Evolutionary conservation across 2,329 filamentous ascomycete genomes (phyloP).

Genomic region (Hymenoscyphus linearis): DNA sequence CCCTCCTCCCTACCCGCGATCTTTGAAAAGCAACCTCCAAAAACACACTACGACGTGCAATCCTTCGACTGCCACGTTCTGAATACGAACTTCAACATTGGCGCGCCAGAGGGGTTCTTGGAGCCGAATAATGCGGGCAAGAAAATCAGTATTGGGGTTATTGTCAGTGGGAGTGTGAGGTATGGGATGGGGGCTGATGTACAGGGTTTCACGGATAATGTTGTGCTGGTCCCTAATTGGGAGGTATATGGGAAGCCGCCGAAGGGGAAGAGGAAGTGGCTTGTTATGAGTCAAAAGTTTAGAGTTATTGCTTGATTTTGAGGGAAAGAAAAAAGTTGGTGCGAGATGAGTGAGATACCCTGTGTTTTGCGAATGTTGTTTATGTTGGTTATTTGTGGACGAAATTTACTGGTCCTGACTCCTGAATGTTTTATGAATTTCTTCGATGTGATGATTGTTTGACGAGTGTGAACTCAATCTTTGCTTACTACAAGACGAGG

Average conservation of each 20-base stretch:
- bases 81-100: conserved; percentile 59
- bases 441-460: no score
- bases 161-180: conserved; percentile 66
- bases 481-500: no score
- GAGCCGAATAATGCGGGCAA: conserved; percentile 44
- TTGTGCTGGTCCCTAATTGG: conserved; percentile 76
- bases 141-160: conserved; percentile 67
- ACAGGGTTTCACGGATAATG: conserved; percentile 72
- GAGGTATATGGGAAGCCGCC: conserved; percentile 50
- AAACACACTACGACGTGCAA: conserved; percentile 66
- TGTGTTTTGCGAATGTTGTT: not conserved
- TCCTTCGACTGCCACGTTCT: conserved; percentile 73
- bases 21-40: conserved; percentile 58
- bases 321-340: not conserved
- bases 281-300: conserved; percentile 70
- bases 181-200: conserved; percentile 54
- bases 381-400: not conserved
- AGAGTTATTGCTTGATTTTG: conserved; percentile 36
- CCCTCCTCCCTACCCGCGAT: conserved; percentile 62
- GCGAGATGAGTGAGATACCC: not conserved
- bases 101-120: conserved; percentile 44
- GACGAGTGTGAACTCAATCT: no score
- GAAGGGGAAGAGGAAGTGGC: conserved; percentile 51
- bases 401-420: no score
- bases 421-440: no score